Base-by-base conservation (phyloP, 805 yeast genomes). In the Sugiyamaella lignohabitans region DNA sequence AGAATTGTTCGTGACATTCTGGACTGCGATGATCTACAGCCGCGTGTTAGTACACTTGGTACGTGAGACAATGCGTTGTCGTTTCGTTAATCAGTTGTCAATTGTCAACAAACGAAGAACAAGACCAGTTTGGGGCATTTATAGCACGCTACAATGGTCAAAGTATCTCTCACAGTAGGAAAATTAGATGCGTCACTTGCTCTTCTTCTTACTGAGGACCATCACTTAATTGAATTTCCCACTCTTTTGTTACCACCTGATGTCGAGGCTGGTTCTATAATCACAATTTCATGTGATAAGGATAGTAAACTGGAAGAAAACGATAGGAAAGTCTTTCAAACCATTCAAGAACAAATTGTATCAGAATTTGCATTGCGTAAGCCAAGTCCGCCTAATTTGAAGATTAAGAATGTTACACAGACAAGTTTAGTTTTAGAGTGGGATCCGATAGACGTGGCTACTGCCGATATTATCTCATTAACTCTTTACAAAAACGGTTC, bases 171-270 rank as follows among this genome's bases (percentile, higher is more conserved):
- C 34, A 89, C 97, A 0, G 97, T 93, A 18, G 98, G 98, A 42
- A 89, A 89, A 68, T 73, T 91, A 39, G 98, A 93, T 63, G 96
- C 97, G 10, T 88, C 97, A 1, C 72, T 93, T 63, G 98, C 98
- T 24, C 72, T 93, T 40, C 72, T 93, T 39, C 76, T 94, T 34
- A 91, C 98, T 17, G 78, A 83, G 47, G 93, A 91, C 63, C 98
- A 91, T 64, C 96, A 89, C 62, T 73, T 91, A 51, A 89, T 93
- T 54, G 98, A 93, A 60, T 93, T 91, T 59, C 98, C 98, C n/a
- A 87, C 98, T 2, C 80, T 91, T 48, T 71, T 93, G 46, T 70
- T 93, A 40, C 98, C 98, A 5, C 84, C 82, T 56, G 89, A 91
- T 35, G 93, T 89, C 30, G 75, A 78, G 54, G 94, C 98, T 1